Conservation (phyloP, 225 moss, liverwort and hornwort species). For the Sphagnum tenellum region DNA sequence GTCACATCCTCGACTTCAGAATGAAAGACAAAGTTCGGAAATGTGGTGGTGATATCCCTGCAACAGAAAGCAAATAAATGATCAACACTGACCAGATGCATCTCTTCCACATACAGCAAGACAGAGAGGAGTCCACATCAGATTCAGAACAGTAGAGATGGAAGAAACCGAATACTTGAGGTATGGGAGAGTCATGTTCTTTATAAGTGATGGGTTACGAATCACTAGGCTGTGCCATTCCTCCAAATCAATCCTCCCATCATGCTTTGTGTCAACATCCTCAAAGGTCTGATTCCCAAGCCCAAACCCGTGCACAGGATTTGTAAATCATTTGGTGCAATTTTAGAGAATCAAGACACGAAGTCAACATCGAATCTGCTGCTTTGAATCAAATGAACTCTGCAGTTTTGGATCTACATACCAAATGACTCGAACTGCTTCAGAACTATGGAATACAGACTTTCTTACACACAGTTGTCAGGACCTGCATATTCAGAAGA, state of each 20-base stretch:
- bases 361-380: background rate
- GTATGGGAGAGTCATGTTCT: constrained; percentile 92
- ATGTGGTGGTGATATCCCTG: constrained; percentile 74
- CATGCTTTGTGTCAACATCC: constrained; percentile 63
- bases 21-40: constrained; percentile 79
- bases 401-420: background rate
- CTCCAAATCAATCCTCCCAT: constrained; percentile 69
- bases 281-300: constrained; percentile 59
- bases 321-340: too few species aligned
- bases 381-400: background rate
- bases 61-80: constrained; percentile 2
- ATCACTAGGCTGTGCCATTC: constrained; percentile 67
- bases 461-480: too few species aligned
- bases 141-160: background rate
- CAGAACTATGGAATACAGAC: too few species aligned
- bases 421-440: too few species aligned
- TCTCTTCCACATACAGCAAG: background rate
- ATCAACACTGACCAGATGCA: background rate
- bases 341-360: background rate
- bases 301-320: too few species aligned
- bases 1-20: constrained; percentile 60
- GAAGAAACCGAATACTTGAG: constrained; percentile 37
- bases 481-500: background rate
- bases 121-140: background rate
- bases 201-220: constrained; percentile 71